Percentiles rank a stretch among this genome's conserved stretches.
Evolutionary conservation across 495 filamentous ascomycete species (phyloP).

Genomic region (Friedmanniomyces simplex): DNA sequence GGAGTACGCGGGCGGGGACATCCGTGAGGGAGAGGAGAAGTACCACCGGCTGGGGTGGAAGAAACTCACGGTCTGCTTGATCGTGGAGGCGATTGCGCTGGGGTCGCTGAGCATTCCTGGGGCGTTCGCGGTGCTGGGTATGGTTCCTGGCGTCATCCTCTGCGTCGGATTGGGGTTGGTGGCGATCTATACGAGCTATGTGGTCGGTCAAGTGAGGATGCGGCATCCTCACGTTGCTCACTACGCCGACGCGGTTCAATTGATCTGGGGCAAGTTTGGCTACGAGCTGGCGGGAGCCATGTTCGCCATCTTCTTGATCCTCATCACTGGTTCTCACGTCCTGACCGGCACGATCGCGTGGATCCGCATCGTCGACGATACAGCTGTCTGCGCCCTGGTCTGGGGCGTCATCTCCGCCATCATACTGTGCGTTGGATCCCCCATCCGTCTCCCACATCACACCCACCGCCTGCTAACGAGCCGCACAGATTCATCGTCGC

Average conservation of each 20-base stretch:
- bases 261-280: slow-evolving; percentile 14
- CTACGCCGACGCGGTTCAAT: slow-evolving; percentile 10
- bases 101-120: slow-evolving; percentile 55
- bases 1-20: background rate
- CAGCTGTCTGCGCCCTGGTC: slow-evolving; percentile 17
- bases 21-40: slow-evolving; percentile 5
- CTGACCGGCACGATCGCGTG: slow-evolving; percentile 26
- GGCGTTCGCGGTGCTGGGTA: slow-evolving; percentile 53
- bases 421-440: slow-evolving; percentile 6
- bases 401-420: slow-evolving; percentile 23
- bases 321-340: slow-evolving; percentile 21
- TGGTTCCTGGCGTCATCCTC: slow-evolving; percentile 37
- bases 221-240: slow-evolving; percentile 9
- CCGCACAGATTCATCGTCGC: slow-evolving; percentile 10
- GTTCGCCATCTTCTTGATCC: slow-evolving; percentile 20
- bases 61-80: slow-evolving; percentile 36
- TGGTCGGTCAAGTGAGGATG: slow-evolving; percentile 12
- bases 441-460: too few relatives aligned
- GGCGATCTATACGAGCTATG: slow-evolving; percentile 15
- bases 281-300: slow-evolving; percentile 22
- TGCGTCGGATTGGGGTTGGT: slow-evolving; percentile 1
- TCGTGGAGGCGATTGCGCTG: slow-evolving; percentile 61
- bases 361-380: slow-evolving; percentile 20
- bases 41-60: slow-evolving; percentile 8
- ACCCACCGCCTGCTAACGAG: too few relatives aligned